Evolutionary conservation across 176 grass and related monocot species (phyloP), one percentile per base, ranked within the genome.

Genomic region (Cocos nucifera): DNA sequence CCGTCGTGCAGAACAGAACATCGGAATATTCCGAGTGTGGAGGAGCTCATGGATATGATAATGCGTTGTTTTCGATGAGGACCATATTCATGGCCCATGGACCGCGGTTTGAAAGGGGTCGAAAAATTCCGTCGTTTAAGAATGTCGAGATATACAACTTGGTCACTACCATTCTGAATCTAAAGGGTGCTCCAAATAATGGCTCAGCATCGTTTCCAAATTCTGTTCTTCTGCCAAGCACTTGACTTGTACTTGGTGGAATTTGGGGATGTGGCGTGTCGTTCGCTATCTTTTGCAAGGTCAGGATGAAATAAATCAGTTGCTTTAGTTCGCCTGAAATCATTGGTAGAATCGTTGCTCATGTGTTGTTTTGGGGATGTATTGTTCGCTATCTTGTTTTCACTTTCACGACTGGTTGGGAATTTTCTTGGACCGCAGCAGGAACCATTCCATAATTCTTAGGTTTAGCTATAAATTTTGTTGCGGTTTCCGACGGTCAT

Each of bases 111-210:
- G 73, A 73, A 16, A 68, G 15, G 7, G 84, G 81, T 51, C 85
- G 64, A 51, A 91, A 82, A 51, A 69, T 98, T 19, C 62, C 78
- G 17, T 98, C 93, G 3, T 92, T 98, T 58, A 73, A 85, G 55
- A 98, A 98, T 65, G 87, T 92, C 66, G 49, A 98, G 76, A 83
- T 98, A 57, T 91, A 86, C 75, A 98, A 98, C 74, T 68, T 88
- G 18, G 78, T 92, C 20, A 44, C 93, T 53, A 73, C 69, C 16
- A 92, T 98, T 58, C 88, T 98, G 17, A 76, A 78, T 64, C 51
- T 98, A 58, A 75, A 81, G 25, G 75, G 78, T 3, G 93, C 93
- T 30, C 59, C 69, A 2, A 98, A 98, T 75, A 92, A 98, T 2
- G 87, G 87, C 2, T 98, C 93, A n/a, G 56, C 68, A 19, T 78